Conservation (phyloP, 2,329 filamentous ascomycete genomes). For the Fusarium redolens region DNA sequence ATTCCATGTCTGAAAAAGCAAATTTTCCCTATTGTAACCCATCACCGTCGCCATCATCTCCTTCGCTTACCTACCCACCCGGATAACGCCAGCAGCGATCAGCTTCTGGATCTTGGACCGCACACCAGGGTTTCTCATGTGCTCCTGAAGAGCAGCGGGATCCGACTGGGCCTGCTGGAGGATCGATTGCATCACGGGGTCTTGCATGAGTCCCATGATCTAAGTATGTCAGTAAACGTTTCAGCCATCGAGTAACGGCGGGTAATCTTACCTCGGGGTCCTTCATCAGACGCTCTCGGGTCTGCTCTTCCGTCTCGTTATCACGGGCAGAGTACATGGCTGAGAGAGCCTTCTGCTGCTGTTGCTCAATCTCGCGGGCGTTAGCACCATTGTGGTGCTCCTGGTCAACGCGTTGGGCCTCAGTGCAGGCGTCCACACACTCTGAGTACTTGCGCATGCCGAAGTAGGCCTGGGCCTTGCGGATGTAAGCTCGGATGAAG, state of each 20-base stretch:
- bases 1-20: conserved; percentile 26
- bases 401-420: conserved; percentile 81
- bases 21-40: conserved; percentile 24
- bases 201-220: conserved; percentile 92
- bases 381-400: conserved; percentile 78
- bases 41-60: conserved; percentile 3
- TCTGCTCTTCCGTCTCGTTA: conserved; percentile 96
- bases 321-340: conserved; percentile 92
- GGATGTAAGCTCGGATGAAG: conserved; percentile 96
- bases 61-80: conserved; percentile 66
- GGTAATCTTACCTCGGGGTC: conserved; percentile 82
- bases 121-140: conserved; percentile 93
- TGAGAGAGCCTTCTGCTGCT: conserved; percentile 90
- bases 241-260: not conserved
- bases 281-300: conserved; percentile 86
- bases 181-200: conserved; percentile 98
- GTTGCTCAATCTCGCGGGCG: conserved; percentile 89
- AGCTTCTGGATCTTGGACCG: conserved; percentile 93
- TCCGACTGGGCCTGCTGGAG: conserved; percentile 96
- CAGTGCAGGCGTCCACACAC: conserved; percentile 88
- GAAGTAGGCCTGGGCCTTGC: conserved; percentile 94
- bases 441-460: conserved; percentile 99
- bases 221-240: conserved; percentile 48
- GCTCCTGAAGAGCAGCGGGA: conserved; percentile 91
- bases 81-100: conserved; percentile 91